Base-by-base conservation (phyloP, 345 rosid genomes). In the Gossypioides kirkii region DNA sequence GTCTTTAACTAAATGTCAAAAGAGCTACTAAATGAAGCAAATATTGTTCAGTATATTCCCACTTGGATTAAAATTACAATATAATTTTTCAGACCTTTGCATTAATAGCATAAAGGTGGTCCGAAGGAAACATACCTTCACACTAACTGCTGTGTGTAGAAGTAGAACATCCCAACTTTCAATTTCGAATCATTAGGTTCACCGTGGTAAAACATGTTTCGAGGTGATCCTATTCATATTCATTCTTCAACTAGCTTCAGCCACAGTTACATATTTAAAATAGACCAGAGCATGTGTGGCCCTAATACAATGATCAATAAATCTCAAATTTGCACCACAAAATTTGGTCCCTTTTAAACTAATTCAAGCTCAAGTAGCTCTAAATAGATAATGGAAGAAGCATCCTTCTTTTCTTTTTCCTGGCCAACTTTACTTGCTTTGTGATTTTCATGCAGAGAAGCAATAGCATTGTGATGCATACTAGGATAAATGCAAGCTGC, bases 331-430 rank as follows among this genome's bases (percentile, higher is more conserved):
- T 72, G 43, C 79, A 65, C 28, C 23, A 61, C 70, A 11, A 76
- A 71, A 73, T 1, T 54, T 23, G 52, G 70, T 26, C 12, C 23
- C 54, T 43, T 72, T 9, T 17, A 72, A 61, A 18, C 10, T 10
- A 32, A 45, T 25, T 17, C 26, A 18, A 52, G 41, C 53, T 74
- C 62, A 16, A 14, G 71, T 52, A 25, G 63, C 67, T 72, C 75
- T 84, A 59, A 59, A 59, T 59, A 12, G 62, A 59, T 59, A 59
- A 23, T 26, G 62, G 62, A 59, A 59, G 38, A 82, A 95, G 95
- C 98, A 94, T 94, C 82, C 98, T 86, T 76, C 97, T 86, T 79
- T 88, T 95, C 94, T 88, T 95, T 73, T 88, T 95, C 87, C 92
- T 87, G 8, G 91, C 86, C 79, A 82, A 64, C 82, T 91, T 88